Conservation (phyloP, 345 rosid species). For the Erodium maritimum region DNA sequence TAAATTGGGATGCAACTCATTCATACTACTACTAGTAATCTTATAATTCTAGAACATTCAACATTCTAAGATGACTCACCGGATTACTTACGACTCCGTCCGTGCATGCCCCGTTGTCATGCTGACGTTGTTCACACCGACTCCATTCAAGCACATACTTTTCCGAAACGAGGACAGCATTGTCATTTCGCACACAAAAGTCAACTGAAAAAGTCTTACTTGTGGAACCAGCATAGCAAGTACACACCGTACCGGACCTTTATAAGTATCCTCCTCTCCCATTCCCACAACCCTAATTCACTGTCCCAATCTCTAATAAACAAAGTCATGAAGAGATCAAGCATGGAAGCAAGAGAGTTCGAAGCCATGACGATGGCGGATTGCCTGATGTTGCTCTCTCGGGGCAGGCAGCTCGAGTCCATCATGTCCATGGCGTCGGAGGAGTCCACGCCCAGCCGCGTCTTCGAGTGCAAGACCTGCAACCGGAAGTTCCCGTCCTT, state of each 20-base stretch:
- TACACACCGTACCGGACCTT: constrained; percentile 1
- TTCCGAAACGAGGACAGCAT: constrained; percentile 12
- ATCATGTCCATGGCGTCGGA: not conserved
- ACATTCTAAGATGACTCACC: constrained; percentile 6
- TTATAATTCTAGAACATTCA: constrained; percentile 10
- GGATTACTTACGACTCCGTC: constrained; percentile 5
- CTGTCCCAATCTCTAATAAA: not conserved
- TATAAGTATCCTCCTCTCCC: constrained; percentile 14
- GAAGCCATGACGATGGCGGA: constrained; percentile 38
- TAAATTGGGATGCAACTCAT: too few relatives aligned
- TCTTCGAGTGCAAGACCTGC: constrained; percentile 67
- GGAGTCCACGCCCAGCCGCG: constrained; percentile 16
- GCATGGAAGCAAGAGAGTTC: constrained; percentile 13
- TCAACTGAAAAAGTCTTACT: constrained; percentile 14
- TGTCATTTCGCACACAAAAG: constrained; percentile 16
- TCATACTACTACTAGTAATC: not conserved
- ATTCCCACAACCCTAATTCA: not conserved
- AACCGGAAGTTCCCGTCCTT: constrained; percentile 47
- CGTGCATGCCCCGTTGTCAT: constrained; percentile 9
- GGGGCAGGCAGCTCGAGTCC: constrained; percentile 12
- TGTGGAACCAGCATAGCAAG: constrained; percentile 7
- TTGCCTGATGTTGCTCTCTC: constrained; percentile 45
- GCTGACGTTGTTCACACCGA: constrained; percentile 14
- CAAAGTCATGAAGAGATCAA: constrained; percentile 29
- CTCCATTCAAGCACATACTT: not conserved